Evolutionary conservation across 192 early-diverging fungal species (phyloP), one percentile per base, ranked within the genome.

Genomic region (Coemansia sp.): DNA sequence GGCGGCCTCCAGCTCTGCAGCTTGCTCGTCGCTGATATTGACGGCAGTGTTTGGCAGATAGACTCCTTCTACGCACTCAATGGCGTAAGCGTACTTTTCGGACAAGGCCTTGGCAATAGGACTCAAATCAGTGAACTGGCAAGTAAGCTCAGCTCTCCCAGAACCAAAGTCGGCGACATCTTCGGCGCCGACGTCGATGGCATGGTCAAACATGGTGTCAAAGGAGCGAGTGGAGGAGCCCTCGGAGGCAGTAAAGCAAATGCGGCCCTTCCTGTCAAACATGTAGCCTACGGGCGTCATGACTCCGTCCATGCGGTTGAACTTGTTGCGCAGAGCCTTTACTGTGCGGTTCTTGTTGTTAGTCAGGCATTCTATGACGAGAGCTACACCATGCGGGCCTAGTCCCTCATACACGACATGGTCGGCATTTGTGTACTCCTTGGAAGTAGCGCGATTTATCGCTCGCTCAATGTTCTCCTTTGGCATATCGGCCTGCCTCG

Each of bases 391-490:
- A 19, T 81, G 77, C 2, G 87, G 87, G 17, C 84, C 86, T 24
- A 88, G 71, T 14, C 87, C 88, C 79, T 91, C 90, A 65, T 92
- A 94, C 6, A 84, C 74, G 22, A 85, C 74, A 29, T 66, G 57
- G 29, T 87, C 80, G 0, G 87, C 35, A 6, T 64, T 65, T 11
- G 84, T 87, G 29, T 81, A 74, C 31, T 85, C 82, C 63, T 83
- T 79, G 54, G 76, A 66, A 43, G 71, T 54, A 24, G 82, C 60
- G 62, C 86, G 88, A 60, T 88, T 91, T 15, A 94, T 73, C 11
- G 93, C 89, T 35, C 71, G 82, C 57, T 93, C 90, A 29, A 93
- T 68, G 60, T 74, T 93, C 56, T 86, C 86, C 62, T 89, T 93
- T 6, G 93, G 88, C 87, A 94, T 81, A 59, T 87, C 88, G 8